phyloP scores from a whole-genome alignment of 2,329 filamentous ascomycete species.

The Calonectria crousiana region DNA sequence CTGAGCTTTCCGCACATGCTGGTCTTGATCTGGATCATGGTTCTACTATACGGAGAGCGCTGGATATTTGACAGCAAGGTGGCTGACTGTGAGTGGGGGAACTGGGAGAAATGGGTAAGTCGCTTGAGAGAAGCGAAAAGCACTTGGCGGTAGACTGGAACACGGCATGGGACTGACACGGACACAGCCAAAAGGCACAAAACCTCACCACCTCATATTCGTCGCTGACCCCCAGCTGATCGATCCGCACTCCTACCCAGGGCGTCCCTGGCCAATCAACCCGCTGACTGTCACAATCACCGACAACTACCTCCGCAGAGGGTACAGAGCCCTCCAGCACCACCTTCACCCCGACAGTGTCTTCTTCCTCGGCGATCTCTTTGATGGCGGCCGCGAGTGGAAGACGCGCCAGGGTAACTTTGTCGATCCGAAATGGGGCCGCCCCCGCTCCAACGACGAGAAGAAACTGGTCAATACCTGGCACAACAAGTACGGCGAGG shows the following conservation, averaged over 20 bases:
- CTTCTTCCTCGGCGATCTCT: constrained; percentile 93
- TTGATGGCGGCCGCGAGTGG: constrained; percentile 97
- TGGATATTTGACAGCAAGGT: constrained; percentile 80
- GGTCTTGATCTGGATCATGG: constrained; percentile 79
- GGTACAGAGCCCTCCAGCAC: constrained; percentile 82
- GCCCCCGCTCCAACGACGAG: constrained; percentile 64
- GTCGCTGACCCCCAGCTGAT: constrained; percentile 93
- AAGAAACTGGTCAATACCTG: constrained; percentile 71
- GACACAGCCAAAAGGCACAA: constrained; percentile 77
- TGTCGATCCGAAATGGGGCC: constrained; percentile 70
- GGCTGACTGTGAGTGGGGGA: constrained; percentile 80
- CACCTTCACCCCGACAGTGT: constrained; percentile 86
- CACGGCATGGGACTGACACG: constrained; percentile 32
- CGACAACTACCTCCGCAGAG: constrained; percentile 89
- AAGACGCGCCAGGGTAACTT: constrained; percentile 74
- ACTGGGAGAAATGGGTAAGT: constrained; percentile 93
- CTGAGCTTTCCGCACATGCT: constrained; percentile 76
- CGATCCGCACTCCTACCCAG: constrained; percentile 95
- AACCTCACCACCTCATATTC: constrained; percentile 86
- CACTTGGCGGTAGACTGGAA: neutral
- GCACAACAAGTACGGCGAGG: constrained; percentile 81
- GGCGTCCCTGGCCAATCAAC: constrained; percentile 73
- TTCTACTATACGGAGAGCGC: constrained; percentile 88
- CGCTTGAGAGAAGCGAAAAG: neutral
- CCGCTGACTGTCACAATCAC: constrained; percentile 72